Evolutionary conservation across 2,329 filamentous ascomycete genomes (phyloP), one percentile per base, ranked within the genome.

Genomic region (Nigrospora osmanthi): DNA sequence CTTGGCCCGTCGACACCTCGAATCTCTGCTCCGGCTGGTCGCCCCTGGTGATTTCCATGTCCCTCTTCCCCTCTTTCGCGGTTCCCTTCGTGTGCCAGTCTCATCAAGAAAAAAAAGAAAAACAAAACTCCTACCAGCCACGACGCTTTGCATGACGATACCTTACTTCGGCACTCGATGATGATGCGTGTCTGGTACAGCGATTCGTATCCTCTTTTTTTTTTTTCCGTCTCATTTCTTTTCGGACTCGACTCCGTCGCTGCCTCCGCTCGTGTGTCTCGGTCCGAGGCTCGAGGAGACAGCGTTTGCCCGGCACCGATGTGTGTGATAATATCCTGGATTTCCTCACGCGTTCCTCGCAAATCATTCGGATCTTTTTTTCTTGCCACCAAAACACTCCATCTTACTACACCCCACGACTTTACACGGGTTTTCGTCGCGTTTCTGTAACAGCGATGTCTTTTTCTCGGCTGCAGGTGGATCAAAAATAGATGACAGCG

Each of bases 351-450:
- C 33, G 19, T 31, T 31, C 12, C 13, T 42, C 23, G 40, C 40
- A 35, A 7, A 42, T 42, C 40, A 33, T 42, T 42, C 35, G 33
- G 40, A 42, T 42, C 28, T 42, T 32, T 33, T 42, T 35, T 42
- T 34, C 12, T 23, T 28, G 23, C 23, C 6, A 28, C 23, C 23
- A 28, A 28, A 28, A 7, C 23, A 28, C 23, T 28, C 9, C 23
- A 28, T 28, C 23, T 28, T 7, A 7, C 23, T 28, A 10, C 23
- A 28, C 23, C 6, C 11, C 35, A 28, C 14, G 40, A 42, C 33
- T 36, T 42, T n/a, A 14, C 35, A 28, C 10, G 23, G 23, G 23
- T 28, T 28, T 28, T 7, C 35, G 30, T 42, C 33, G 32, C 40
- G 40, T 30, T 30, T 42, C 13, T 36, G 17, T 35, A 42, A 42